Conservation (phyloP, 352 stramenopile species). For the Pythium brassicae region DNA sequence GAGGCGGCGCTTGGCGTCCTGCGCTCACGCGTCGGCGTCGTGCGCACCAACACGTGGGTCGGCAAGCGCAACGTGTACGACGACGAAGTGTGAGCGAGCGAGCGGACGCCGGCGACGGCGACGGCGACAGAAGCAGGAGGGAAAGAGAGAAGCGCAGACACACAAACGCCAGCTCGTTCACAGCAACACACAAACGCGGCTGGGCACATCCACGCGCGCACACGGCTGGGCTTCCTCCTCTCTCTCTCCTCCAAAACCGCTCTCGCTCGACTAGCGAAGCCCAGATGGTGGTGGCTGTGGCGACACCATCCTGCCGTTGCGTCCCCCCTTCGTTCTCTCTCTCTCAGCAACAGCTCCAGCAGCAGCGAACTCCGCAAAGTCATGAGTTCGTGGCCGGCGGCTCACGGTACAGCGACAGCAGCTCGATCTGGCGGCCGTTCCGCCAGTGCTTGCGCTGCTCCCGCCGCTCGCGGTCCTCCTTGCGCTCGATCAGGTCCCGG, state of each 20-base stretch:
- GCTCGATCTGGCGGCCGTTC: constrained; percentile 15
- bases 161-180: neutral
- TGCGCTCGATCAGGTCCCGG: constrained; percentile 38
- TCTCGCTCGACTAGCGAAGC: neutral
- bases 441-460: constrained; percentile 21
- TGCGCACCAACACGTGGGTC: constrained; percentile 65
- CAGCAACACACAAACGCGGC: neutral
- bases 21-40: constrained; percentile 25
- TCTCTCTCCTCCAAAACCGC: neutral
- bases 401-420: constrained; percentile 9
- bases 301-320: neutral
- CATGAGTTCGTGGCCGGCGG: neutral
- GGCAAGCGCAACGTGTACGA: constrained; percentile 75
- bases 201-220: neutral
- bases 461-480: constrained; percentile 42
- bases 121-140: constrained; percentile 3
- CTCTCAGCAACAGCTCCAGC: neutral
- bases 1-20: constrained; percentile 25
- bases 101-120: no score
- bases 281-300: no score
- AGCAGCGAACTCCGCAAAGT: no score
- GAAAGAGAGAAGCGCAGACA: neutral
- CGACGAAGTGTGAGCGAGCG: constrained; percentile 60
- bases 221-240: neutral
- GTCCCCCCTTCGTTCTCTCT: neutral